These are phyloP conservation scores for Zymoseptoria passerinii DNA, from an alignment of 2,329 filamentous ascomycete species.

Conservation along the genomic window DNA sequence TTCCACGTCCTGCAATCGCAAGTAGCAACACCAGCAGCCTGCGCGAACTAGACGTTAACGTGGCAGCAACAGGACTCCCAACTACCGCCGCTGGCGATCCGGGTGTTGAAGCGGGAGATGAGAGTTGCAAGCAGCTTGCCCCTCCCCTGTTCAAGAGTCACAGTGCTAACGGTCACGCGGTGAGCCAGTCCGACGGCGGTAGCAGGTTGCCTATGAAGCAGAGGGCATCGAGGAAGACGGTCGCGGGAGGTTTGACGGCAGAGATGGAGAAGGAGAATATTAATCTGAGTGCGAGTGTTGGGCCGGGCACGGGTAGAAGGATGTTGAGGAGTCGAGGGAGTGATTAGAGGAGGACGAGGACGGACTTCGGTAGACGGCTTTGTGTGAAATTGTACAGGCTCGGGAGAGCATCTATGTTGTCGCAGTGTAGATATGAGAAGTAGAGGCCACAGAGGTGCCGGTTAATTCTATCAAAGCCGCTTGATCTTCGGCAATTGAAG, in stretches of 20 bases:
- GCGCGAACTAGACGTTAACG: slow-evolving; percentile 40
- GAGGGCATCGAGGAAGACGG: slow-evolving; percentile 33
- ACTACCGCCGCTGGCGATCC: slow-evolving; percentile 15
- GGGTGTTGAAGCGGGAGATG: slow-evolving; percentile 26
- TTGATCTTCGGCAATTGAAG: not conserved
- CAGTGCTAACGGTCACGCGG: slow-evolving; percentile 27
- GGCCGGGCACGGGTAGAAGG: slow-evolving; percentile 25
- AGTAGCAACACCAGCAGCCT: slow-evolving; percentile 28
- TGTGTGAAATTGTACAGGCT: not conserved
- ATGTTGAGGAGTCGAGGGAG: slow-evolving; percentile 37
- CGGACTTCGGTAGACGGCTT: not conserved
- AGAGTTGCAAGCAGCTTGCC: slow-evolving; percentile 19
- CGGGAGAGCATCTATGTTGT: not conserved
- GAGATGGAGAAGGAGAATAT: slow-evolving; percentile 30
- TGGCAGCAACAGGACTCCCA: slow-evolving; percentile 23
- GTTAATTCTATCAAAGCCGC: not conserved
- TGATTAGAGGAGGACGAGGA: slow-evolving; percentile 5
- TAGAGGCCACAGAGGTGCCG: not conserved
- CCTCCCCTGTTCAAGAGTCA: slow-evolving; percentile 39
- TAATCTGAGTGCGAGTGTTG: slow-evolving; percentile 35
- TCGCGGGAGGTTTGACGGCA: slow-evolving; percentile 24
- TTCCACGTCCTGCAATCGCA: slow-evolving; percentile 22
- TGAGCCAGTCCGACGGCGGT: slow-evolving; percentile 13
- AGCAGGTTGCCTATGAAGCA: slow-evolving; percentile 39
- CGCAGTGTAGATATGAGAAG: not conserved